Evolutionary conservation across 2,329 filamentous ascomycete genomes (phyloP).

Genomic region (Penicillium sp.): DNA sequence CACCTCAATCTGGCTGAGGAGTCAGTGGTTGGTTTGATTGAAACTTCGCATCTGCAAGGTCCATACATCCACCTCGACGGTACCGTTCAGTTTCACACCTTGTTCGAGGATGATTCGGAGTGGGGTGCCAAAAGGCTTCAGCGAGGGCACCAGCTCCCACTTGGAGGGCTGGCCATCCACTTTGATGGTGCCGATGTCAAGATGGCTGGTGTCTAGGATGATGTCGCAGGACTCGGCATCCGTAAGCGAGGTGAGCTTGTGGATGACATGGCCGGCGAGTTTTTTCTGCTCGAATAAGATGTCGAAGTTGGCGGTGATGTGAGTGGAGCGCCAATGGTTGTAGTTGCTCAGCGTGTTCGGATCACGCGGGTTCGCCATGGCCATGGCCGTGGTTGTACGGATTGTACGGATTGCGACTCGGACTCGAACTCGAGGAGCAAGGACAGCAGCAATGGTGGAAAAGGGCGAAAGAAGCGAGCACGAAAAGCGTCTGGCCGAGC

Average conservation of each 20-base stretch:
- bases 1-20: slow-evolving; percentile 60
- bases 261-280: slow-evolving; percentile 71
- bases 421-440: too few relatives aligned
- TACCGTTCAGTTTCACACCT: slow-evolving; percentile 47
- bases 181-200: slow-evolving; percentile 69
- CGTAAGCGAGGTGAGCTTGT: slow-evolving; percentile 74
- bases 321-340: slow-evolving; percentile 76
- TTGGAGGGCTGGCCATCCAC: slow-evolving; percentile 63
- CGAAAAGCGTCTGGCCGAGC: too few relatives aligned
- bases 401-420: too few relatives aligned
- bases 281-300: slow-evolving; percentile 80
- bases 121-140: slow-evolving; percentile 63
- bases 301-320: slow-evolving; percentile 76
- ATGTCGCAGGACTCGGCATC: slow-evolving; percentile 71
- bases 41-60: background rate
- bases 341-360: slow-evolving; percentile 93
- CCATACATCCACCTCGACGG: slow-evolving; percentile 49
- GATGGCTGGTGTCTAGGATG: slow-evolving; percentile 80
- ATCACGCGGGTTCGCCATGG: slow-evolving; percentile 59
- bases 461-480: too few relatives aligned
- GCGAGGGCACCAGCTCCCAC: slow-evolving; percentile 68
- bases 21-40: background rate
- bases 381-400: slow-evolving; percentile 29
- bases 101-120: slow-evolving; percentile 50
- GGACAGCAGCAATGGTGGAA: too few relatives aligned